Conservation (phyloP, 495 filamentous ascomycete species). For the Cladorrhinum samala region DNA sequence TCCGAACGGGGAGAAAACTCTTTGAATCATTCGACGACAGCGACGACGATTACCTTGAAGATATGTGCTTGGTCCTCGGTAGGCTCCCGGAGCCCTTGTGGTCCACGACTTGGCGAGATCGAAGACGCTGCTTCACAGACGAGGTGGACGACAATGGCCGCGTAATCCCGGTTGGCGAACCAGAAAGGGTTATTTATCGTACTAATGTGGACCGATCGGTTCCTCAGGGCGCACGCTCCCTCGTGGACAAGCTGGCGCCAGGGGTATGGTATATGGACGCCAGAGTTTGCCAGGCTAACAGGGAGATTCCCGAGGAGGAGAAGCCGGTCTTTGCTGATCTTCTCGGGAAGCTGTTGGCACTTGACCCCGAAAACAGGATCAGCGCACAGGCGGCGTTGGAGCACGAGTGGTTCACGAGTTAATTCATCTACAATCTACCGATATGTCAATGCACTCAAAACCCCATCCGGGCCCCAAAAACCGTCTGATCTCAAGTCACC, state of each 20-base stretch:
- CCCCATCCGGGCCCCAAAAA: no score
- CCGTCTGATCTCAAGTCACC: no score
- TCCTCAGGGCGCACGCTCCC: not conserved
- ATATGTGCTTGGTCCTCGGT: constrained; percentile 23
- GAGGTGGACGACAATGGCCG: constrained; percentile 10
- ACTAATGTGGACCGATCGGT: not conserved
- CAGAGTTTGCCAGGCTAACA: not conserved
- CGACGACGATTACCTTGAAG: constrained; percentile 18
- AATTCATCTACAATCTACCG: no score
- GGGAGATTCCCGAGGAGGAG: not conserved
- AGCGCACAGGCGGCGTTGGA: not conserved
- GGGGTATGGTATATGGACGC: not conserved
- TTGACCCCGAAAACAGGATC: not conserved
- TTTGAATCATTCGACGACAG: constrained; percentile 21
- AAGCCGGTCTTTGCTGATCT: not conserved
- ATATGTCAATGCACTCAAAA: no score
- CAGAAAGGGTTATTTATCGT: not conserved
- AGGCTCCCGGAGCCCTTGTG: constrained; percentile 27
- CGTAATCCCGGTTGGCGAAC: not conserved
- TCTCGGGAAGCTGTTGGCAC: constrained; percentile 1
- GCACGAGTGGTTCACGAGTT: no score
- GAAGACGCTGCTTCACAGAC: constrained; percentile 16
- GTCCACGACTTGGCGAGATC: constrained; percentile 18
- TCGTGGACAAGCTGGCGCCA: not conserved
- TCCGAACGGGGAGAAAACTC: constrained; percentile 22